Evolutionary conservation across 2,329 filamentous ascomycete species (phyloP).

Genomic region (Exophiala sp.): DNA sequence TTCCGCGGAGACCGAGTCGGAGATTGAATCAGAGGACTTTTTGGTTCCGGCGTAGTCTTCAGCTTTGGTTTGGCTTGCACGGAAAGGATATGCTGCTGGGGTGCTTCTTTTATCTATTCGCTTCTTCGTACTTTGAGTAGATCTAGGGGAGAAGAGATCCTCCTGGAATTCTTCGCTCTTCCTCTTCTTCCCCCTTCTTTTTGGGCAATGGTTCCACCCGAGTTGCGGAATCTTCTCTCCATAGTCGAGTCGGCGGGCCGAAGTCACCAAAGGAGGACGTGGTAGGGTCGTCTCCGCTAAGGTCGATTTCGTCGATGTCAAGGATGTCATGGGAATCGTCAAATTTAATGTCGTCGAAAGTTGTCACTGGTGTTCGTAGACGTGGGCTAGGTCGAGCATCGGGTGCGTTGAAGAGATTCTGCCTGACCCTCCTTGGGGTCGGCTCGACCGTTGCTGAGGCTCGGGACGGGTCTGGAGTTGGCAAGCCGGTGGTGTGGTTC

Average conservation of each 20-base stretch:
- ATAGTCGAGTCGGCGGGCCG: slow-evolving; percentile 39
- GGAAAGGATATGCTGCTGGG: not conserved
- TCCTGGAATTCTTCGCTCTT: slow-evolving; percentile 44
- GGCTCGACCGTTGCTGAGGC: slow-evolving; percentile 12
- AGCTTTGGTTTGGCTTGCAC: slow-evolving; percentile 3
- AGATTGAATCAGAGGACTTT: slow-evolving; percentile 4
- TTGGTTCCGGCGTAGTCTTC: no score
- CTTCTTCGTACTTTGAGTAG: slow-evolving; percentile 10
- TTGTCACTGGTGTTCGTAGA: slow-evolving; percentile 10
- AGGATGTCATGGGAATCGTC: slow-evolving; percentile 28
- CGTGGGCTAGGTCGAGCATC: slow-evolving; percentile 16
- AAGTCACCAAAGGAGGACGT: slow-evolving; percentile 39
- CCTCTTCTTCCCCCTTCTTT: slow-evolving; percentile 43
- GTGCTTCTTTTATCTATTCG: slow-evolving; percentile 1
- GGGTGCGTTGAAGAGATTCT: slow-evolving; percentile 22
- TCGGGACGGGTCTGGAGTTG: slow-evolving; percentile 24
- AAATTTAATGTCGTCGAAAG: slow-evolving; percentile 13
- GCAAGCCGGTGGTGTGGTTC: slow-evolving; percentile 12
- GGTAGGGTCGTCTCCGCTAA: slow-evolving; percentile 30
- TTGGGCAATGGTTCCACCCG: slow-evolving; percentile 33
- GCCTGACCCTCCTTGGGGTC: slow-evolving; percentile 6
- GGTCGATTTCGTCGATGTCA: slow-evolving; percentile 42
- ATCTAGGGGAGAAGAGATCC: slow-evolving; percentile 16
- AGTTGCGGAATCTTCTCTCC: slow-evolving; percentile 41
- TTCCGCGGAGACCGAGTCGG: not conserved